Evolutionary conservation across 2,329 filamentous ascomycete genomes (phyloP).

Genomic region (Hortaea werneckii): DNA sequence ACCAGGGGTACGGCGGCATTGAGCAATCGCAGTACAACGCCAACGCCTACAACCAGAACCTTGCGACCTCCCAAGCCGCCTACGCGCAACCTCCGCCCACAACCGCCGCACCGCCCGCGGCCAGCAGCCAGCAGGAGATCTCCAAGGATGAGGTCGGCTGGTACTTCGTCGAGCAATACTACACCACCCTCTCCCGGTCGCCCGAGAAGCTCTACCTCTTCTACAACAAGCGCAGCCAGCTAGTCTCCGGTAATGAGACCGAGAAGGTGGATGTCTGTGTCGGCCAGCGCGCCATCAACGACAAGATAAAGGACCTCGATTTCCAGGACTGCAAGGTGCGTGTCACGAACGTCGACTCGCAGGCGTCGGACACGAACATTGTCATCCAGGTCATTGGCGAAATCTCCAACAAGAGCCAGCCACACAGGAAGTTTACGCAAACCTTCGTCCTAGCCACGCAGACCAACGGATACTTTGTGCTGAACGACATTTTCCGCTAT

Average conservation of each 20-base stretch:
- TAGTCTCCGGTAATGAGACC: conserved; percentile 84
- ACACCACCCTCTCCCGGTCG: conserved; percentile 88
- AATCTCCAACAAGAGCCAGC: conserved; percentile 84
- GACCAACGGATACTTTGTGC: conserved; percentile 92
- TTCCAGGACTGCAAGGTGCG: conserved; percentile 98
- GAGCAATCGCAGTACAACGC: conserved; percentile 25
- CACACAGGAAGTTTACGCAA: conserved; percentile 93
- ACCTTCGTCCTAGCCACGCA: conserved; percentile 95
- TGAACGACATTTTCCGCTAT: conserved; percentile 97
- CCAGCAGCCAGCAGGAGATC: conserved; percentile 31
- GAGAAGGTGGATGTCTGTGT: conserved; percentile 78
- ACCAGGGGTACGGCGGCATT: conserved; percentile 28
- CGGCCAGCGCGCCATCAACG: conserved; percentile 81
- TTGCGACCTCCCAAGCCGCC: conserved; percentile 17
- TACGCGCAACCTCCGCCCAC: conserved; percentile 16
- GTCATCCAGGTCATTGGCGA: conserved; percentile 97
- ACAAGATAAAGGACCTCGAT: conserved; percentile 84
- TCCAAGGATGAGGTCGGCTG: conserved; percentile 93
- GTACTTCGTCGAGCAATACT: conserved; percentile 99
- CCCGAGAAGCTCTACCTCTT: conserved; percentile 94
- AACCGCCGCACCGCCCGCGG: conserved; percentile 11
- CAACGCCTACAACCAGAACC: conserved; percentile 23
- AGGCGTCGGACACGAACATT: conserved; percentile 85
- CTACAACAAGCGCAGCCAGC: conserved; percentile 92
- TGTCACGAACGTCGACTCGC: conserved; percentile 93